A percentile compares a stretch with the other conserved stretches of the same genome.
Evolutionary conservation across 176 grass and related monocot species (phyloP).

Genomic region (Dendrocalamus sinicus): DNA sequence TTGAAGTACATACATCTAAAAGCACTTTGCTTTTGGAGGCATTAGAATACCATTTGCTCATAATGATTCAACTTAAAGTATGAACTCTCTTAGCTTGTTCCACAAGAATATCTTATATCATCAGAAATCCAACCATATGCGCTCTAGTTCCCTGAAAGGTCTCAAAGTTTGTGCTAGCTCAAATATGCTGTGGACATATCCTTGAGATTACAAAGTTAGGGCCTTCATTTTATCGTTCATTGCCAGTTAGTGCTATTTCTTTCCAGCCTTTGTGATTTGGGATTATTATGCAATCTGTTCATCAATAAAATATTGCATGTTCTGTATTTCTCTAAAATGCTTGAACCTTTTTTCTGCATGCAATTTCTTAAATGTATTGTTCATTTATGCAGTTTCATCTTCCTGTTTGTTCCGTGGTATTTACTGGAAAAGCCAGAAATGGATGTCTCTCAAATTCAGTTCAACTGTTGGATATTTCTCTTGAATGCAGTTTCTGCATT

Average conservation of each 20-base stretch:
- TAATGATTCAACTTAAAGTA: constrained; percentile 2
- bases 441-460: constrained; percentile 85
- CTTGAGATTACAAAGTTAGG: constrained; percentile 9
- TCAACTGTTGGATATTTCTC: constrained; percentile 97
- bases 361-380: constrained; percentile 37
- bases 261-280: background rate
- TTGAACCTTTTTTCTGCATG: background rate
- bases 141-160: background rate
- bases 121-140: constrained; percentile 26
- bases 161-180: background rate
- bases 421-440: constrained; percentile 91
- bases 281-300: constrained; percentile 3
- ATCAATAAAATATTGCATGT: constrained; percentile 1
- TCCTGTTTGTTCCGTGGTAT: constrained; percentile 98
- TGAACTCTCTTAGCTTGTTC: background rate
- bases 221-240: constrained; percentile 10
- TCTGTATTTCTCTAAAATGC: constrained; percentile 18
- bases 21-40: background rate
- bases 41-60: background rate
- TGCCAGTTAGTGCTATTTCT: background rate
- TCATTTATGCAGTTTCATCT: constrained; percentile 80
- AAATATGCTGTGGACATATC: constrained; percentile 2
- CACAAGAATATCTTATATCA: constrained; percentile 4
- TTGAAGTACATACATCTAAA: background rate
- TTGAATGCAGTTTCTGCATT: constrained; percentile 91